Evolutionary conservation across 2,329 filamentous ascomycete species (phyloP), one percentile per base, ranked within the genome.

Genomic region (Juglanconis sp.): DNA sequence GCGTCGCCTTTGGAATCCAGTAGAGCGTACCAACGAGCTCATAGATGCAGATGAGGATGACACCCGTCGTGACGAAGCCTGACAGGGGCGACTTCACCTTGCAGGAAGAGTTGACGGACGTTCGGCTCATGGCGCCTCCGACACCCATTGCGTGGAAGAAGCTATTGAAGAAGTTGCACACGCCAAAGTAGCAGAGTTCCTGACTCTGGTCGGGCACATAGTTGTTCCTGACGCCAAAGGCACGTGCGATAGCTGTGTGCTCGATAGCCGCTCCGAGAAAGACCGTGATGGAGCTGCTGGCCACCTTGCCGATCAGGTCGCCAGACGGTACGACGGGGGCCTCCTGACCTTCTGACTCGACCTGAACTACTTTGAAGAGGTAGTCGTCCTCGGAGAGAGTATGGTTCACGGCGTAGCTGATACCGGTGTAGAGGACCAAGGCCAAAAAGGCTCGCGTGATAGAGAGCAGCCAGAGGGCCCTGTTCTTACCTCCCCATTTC

Each of bases 1-100:
- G 76, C 0, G 84, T 87, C 0, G 86, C 79, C 65, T 87, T 87
- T 1, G 87, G 86, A n/a, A 89, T 85, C 84, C 85, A 89, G 72
- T 85, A 87, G 0, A 89, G 76, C 0, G 83, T 81, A 0, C 81
- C 81, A 0, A 81, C 82, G 42, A 88, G 79, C 61, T 85, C 79
- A 67, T 85, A 88, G 32, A 89, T 81, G 24, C 81, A 84, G 1
- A 88, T 70, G 7, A 89, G 73, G 17, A 89, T 84, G 52, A 87
- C 83, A 4, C 79, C 84, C 2, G 84, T 81, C 0, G 86, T 87
- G 57, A 89, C 75, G 30, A 86, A 65, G 4, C 86, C 85, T 47
- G 82, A 85, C 0, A 87, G 73, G 0, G 87, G 87, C 5, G 83
- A 86, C 63, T 80, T 81, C 66, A 88, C 86, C 38, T 82, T 81